Base-by-base conservation (phyloP, 164 flowering plant genomes). In the Stephania yunnanensis region DNA sequence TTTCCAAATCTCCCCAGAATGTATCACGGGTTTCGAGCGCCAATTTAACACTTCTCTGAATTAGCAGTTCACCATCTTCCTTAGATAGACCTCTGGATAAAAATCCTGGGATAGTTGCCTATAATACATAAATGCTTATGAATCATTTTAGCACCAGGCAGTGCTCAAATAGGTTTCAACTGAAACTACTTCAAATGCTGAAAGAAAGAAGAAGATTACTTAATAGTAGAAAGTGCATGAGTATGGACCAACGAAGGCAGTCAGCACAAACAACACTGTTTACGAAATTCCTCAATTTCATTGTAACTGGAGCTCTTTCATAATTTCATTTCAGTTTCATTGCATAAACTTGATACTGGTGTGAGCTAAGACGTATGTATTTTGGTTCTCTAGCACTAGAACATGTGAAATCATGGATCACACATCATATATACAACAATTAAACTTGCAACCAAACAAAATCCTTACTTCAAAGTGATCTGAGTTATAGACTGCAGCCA, bases 71-170 rank as follows among this genome's bases (percentile, higher is more conserved):
- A 19, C 80, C 89, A 85, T 92, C 92, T 78, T 84, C 90, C 67
- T 74, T 72, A 29, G 97, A 87, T 50, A 93, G 71, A 55, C 98
- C 99, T 81, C 79, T 89, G 63, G 93, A 86, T 58, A 81, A 48
- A 83, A 95, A 93, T 68, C 99, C 97, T 48, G 89, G 96, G 63
- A 95, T 58, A 0, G 96, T 93, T 25, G 99, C 99, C 97, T 92
- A 78, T 13, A 70, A 76, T 65, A 13, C 20, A 55, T 55, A 55
- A 17, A 55, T 17, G 53, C 53, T 15, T 13, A 58, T n/a, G 22
- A n/a, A 58, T 58, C 65, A 58, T 58, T 58, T 58, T 58, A 19
- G 65, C 22, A 58, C 22, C 65, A 58, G 7, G 65, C 19, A 17
- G 65, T 15, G 20, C 20, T 58, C 17, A 12, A 11, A 55, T 12